These are phyloP conservation scores for Microcos paniculata DNA, from an alignment of 345 rosid genomes.

Conservation along the genomic window DNA sequence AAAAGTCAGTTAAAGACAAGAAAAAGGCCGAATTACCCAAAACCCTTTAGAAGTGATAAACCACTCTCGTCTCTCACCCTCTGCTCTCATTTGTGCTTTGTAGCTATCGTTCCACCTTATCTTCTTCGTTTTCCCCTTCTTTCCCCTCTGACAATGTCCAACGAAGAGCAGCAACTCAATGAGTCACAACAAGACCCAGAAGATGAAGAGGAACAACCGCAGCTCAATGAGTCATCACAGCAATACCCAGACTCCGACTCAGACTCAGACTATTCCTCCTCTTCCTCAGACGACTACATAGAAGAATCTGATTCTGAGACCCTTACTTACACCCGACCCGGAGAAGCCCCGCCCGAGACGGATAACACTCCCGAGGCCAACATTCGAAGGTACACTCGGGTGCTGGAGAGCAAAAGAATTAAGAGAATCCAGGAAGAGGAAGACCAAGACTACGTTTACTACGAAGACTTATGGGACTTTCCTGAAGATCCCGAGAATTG, in stretches of 20 bases:
- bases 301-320: slow-evolving; percentile 17
- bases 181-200: slow-evolving; percentile 22
- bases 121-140: slow-evolving; percentile 20
- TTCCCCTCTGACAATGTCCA: slow-evolving; percentile 36
- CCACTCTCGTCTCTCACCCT: slow-evolving; percentile 15
- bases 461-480: slow-evolving; percentile 60
- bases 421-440: slow-evolving; percentile 49
- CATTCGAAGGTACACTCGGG: slow-evolving; percentile 41
- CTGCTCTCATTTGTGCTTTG: slow-evolving; percentile 19
- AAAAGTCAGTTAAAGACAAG: background rate
- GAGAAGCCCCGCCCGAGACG: slow-evolving; percentile 32
- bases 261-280: slow-evolving; percentile 36
- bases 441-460: slow-evolving; percentile 28
- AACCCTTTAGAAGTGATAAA: slow-evolving; percentile 8
- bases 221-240: slow-evolving; percentile 15
- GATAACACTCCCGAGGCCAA: slow-evolving; percentile 51
- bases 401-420: slow-evolving; percentile 39
- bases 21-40: slow-evolving; percentile 2
- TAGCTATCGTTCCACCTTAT: slow-evolving; percentile 6
- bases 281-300: slow-evolving; percentile 29
- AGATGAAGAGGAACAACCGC: slow-evolving; percentile 8
- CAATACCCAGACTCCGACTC: slow-evolving; percentile 11
- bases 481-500: slow-evolving; percentile 78
- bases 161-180: slow-evolving; percentile 27
- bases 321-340: slow-evolving; percentile 38